A percentile compares a stretch with the other conserved stretches of the same genome.
Conservation (phyloP, 768 basidiomycete species). For the Strobilomyces echinocephalus region DNA sequence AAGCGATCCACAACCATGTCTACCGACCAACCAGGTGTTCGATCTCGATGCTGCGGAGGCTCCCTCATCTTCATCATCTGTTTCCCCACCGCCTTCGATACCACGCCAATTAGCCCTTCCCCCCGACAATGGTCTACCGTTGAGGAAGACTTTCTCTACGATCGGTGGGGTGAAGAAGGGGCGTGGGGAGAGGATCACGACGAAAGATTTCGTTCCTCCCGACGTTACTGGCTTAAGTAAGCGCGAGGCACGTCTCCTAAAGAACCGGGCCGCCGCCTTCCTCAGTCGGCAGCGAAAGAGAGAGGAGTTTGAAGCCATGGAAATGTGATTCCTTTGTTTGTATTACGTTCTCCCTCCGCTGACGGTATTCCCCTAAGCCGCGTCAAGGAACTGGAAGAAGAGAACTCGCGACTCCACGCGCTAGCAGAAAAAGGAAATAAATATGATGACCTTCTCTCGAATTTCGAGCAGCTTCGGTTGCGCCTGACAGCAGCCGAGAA, state of each 20-base stretch:
- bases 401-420: slow-evolving; percentile 68
- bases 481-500: slow-evolving; percentile 61
- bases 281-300: slow-evolving; percentile 87
- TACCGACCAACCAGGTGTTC: slow-evolving; percentile 72
- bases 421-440: slow-evolving; percentile 46
- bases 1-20: slow-evolving; percentile 47
- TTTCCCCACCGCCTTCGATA: slow-evolving; percentile 28
- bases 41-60: slow-evolving; percentile 39
- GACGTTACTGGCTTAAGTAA: slow-evolving; percentile 86
- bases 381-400: slow-evolving; percentile 78
- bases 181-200: slow-evolving; percentile 49
- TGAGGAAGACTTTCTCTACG: slow-evolving; percentile 42
- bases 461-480: slow-evolving; percentile 62
- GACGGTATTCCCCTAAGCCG: slow-evolving; percentile 46
- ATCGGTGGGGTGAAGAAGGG: slow-evolving; percentile 43
- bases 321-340: slow-evolving; percentile 59
- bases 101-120: slow-evolving; percentile 33
- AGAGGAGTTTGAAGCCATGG: slow-evolving; percentile 89
- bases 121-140: slow-evolving; percentile 27
- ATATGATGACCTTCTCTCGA: slow-evolving; percentile 43
- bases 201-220: slow-evolving; percentile 83
- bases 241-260: slow-evolving; percentile 86
- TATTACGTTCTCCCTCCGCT: slow-evolving; percentile 10
- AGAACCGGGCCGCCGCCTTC: slow-evolving; percentile 90
- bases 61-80: slow-evolving; percentile 32